Conservation (phyloP, 2,329 filamentous ascomycete species). For the Cladophialophora yegresii region DNA sequence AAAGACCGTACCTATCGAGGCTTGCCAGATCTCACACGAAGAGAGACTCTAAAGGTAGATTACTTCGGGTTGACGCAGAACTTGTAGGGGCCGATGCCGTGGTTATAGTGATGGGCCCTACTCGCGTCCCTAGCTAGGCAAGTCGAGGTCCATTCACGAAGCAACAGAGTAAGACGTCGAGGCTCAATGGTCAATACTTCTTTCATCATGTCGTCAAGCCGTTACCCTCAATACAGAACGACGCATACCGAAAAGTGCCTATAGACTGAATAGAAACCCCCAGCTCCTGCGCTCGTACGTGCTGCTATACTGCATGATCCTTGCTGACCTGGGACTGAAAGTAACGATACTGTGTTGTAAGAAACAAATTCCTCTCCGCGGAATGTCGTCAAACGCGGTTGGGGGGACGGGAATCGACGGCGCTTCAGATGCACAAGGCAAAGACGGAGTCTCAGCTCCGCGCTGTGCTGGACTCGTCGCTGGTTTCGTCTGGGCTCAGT, state of each 20-base stretch:
- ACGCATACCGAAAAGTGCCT: not conserved
- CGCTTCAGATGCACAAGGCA: not conserved
- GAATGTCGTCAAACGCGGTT: not conserved
- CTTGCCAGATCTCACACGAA: too few species aligned
- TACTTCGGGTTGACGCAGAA: too few species aligned
- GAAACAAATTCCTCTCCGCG: too few species aligned
- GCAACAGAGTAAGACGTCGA: too few species aligned
- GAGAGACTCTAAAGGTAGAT: too few species aligned
- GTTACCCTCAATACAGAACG: not conserved
- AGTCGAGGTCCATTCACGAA: too few species aligned
- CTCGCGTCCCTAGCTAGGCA: too few species aligned
- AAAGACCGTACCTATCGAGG: too few species aligned
- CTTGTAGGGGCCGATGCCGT: too few species aligned
- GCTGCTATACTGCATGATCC: not conserved
- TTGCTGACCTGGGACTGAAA: too few species aligned
- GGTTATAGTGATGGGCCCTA: too few species aligned
- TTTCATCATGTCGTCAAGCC: not conserved
- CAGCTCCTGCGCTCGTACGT: not conserved
- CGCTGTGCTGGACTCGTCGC: not conserved
- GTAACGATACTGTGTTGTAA: too few species aligned
- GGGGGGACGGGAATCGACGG: not conserved
- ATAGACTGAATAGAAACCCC: not conserved
- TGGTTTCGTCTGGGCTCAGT: not conserved
- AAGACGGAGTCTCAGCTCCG: not conserved
- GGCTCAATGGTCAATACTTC: not conserved